Percentiles rank a stretch among this genome's conserved stretches.
phyloP scores from a whole-genome alignment of 768 basidiomycete genomes.

The Leccinum barrowsii region DNA sequence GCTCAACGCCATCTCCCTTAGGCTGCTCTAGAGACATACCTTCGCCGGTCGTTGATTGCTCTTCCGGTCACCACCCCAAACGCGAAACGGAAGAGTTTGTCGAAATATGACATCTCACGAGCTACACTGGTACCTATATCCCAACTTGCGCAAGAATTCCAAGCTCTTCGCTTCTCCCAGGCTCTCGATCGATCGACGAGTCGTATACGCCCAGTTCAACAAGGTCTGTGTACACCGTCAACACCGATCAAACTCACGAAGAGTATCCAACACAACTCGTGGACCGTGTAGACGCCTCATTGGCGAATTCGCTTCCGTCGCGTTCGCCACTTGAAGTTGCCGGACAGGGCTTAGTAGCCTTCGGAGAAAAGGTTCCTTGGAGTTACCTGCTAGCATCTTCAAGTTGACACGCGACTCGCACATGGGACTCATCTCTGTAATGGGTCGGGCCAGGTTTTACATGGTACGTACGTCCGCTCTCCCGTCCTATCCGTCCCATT shows the following conservation, averaged over 20 bases:
- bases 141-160: conserved; percentile 54
- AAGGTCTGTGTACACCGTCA: conserved; percentile 47
- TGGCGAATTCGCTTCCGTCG: too few relatives aligned
- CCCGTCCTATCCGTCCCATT: too few relatives aligned
- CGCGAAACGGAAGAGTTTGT: conserved; percentile 40
- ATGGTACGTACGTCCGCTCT: too few relatives aligned
- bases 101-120: conserved; percentile 60
- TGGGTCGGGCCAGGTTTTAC: too few relatives aligned
- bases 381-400: too few relatives aligned
- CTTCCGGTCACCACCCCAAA: conserved; percentile 60
- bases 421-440: too few relatives aligned
- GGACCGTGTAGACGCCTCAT: too few relatives aligned
- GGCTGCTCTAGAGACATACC: conserved; percentile 79
- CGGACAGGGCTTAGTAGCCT: too few relatives aligned
- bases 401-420: too few relatives aligned
- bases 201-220: conserved; percentile 50
- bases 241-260: conserved; percentile 10
- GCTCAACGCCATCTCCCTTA: conserved; percentile 27
- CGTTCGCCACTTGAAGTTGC: too few relatives aligned
- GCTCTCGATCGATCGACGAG: conserved; percentile 22
- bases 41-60: conserved; percentile 70
- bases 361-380: too few relatives aligned
- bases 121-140: conserved; percentile 53
- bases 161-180: conserved; percentile 46
- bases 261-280: too few relatives aligned